These are phyloP conservation scores for Thraustochytrium sp. DNA, from an alignment of 352 stramenopile genomes.

Conservation along the genomic window DNA sequence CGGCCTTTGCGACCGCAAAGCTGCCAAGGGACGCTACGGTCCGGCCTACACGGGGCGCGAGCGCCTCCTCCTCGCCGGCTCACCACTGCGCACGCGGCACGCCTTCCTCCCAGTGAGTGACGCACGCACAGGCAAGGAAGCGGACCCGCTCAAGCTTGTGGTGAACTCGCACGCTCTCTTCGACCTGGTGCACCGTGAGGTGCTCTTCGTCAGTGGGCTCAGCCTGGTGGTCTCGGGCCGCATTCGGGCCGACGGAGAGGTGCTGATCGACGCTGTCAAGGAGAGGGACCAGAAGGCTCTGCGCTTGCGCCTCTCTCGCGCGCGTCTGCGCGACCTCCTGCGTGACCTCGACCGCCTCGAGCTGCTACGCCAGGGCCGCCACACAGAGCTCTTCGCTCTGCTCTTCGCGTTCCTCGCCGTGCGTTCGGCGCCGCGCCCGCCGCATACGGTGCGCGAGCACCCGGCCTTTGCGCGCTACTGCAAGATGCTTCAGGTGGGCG, in stretches of 20 bases:
- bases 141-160: background rate
- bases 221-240: background rate
- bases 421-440: background rate
- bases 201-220: constrained; percentile 35
- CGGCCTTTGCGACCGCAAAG: background rate
- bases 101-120: background rate
- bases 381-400: constrained; percentile 2
- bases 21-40: background rate
- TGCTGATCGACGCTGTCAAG: background rate
- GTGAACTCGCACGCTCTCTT: background rate
- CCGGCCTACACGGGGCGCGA: background rate
- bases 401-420: constrained; percentile 24
- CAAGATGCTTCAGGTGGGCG: constrained; percentile 41
- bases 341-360: background rate
- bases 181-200: constrained; percentile 32
- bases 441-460: constrained; percentile 13
- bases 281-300: background rate
- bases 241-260: background rate
- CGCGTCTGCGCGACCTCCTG: background rate
- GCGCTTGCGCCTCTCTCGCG: background rate
- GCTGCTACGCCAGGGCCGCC: background rate
- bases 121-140: background rate
- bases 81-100: background rate
- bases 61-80: background rate
- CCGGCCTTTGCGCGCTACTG: background rate